Evolutionary conservation across 768 basidiomycete species (phyloP), one percentile per base, ranked within the genome.

Genomic region (Boletus coccyginus): DNA sequence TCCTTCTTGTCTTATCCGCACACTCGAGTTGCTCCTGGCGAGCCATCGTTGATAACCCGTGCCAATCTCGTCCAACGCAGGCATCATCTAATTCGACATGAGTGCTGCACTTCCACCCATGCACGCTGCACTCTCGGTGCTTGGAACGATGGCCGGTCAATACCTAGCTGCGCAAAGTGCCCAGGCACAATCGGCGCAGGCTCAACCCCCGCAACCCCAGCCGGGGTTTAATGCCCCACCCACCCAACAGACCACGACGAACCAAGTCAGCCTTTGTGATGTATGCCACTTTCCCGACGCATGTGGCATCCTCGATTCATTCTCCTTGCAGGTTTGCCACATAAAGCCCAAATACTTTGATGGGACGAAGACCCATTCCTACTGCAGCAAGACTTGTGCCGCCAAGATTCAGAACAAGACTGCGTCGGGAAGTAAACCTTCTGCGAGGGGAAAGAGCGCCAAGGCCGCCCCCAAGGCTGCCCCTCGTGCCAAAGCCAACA

Each of bases 301-400:
- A 40, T 57, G 41, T 48, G 42, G 47, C 21, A 31, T 17, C 35
- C 43, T 56, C 45, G 36, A 47, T 19, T 51, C 27, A 61, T 24
- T 31, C 41, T 33, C 46, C 40, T 57, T 56, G 21, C 48, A 86
- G 85, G 73, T 75, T 41, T 87, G 85, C 64, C 79, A 82, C 55
- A 58, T 72, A 35, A 77, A 80, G 47, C 83, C 84, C 24, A 86
- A 81, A 61, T 78, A 79, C 62, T 73, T 74, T 59, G 85, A 85
- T 56, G 82, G 82, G 13, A 72, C 67, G 46, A 83, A 79, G 64
- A 78, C 76, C 6, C 84, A 85, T 64, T 75, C 79, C 0, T 86
- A 78, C 60, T 86, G 84, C 60, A 72, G 82, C 63, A 86, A 81
- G 71, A 77, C 76, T 7, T 86, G 84, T 63, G 74, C 75, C 41